These are phyloP conservation scores for Xerocomellus dryophilus DNA, from an alignment of 768 basidiomycete species.

Conservation along the genomic window DNA sequence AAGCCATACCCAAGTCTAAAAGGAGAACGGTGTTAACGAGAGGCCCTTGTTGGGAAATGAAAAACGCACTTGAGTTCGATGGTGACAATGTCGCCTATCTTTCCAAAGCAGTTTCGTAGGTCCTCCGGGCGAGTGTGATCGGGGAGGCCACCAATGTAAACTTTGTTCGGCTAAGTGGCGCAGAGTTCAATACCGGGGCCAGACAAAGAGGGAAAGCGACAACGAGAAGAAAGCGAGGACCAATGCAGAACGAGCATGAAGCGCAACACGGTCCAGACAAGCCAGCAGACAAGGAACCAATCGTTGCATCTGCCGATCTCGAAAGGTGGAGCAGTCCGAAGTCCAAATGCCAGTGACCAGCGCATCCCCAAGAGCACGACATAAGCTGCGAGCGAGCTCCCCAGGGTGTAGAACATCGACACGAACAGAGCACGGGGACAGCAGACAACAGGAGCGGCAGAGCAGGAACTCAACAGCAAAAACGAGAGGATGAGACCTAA, in stretches of 20 bases:
- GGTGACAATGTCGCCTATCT: constrained; percentile 70
- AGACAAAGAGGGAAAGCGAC: constrained; percentile 48
- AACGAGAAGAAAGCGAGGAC: constrained; percentile 44
- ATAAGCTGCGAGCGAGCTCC: constrained; percentile 15
- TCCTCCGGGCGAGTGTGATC: constrained; percentile 86
- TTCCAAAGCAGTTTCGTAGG: constrained; percentile 80
- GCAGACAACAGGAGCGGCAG: constrained; percentile 20
- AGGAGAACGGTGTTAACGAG: constrained; percentile 8
- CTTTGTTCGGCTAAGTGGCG: constrained; percentile 86
- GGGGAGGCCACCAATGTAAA: constrained; percentile 88
- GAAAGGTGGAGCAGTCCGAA: constrained; percentile 27
- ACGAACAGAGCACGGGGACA: constrained; percentile 16
- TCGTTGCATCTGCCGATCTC: constrained; percentile 25
- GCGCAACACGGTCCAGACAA: constrained; percentile 35
- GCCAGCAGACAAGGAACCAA: constrained; percentile 36
- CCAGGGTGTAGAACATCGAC: constrained; percentile 19
- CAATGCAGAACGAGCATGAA: constrained; percentile 35
- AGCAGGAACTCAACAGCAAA: constrained; percentile 26
- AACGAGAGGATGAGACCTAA: constrained; percentile 60
- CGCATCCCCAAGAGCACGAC: constrained; percentile 17
- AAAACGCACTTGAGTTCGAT: constrained; percentile 79
- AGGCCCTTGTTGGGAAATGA: constrained; percentile 15
- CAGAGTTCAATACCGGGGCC: constrained; percentile 61
- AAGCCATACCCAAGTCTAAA: constrained; percentile 83
- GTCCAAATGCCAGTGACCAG: constrained; percentile 25